Evolutionary conservation across 1,284 basidiomycete genomes (phyloP), one percentile per base, ranked within the genome.

Genomic region (Malassezia furfur): DNA sequence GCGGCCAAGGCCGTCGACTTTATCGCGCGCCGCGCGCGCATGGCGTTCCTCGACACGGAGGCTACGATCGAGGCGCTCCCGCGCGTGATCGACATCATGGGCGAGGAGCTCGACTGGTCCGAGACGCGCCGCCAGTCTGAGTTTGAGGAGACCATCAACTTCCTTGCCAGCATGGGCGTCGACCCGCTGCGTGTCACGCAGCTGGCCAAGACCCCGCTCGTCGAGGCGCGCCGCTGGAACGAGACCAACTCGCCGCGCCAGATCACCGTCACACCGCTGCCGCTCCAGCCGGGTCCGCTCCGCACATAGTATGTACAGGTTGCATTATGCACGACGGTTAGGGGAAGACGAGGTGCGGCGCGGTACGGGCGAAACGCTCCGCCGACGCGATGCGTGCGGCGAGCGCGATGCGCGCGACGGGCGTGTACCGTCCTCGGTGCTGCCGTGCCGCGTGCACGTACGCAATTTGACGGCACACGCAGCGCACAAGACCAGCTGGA

Each of bases 31-130:
- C 85, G 91, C 52, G 87, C 87, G 19, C 85, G 91, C 39, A 81
- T 96, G 43, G 85, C 88, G 11, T 96, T 96, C 83, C 83, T 96
- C 64, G 91, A 96, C 76, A 85, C 85, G 1, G 85, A 87, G 67
- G 87, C 87, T 0, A 85, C 93, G 0, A 81, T 93, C 49, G 84
- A 87, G 48, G 82, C 85, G 0, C 82, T 96, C 54, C 91, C 91
- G 1, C 81, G 82, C 37, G 84, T 96, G 51, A 84, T 94, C 59
- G 87, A 90, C 55, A 86, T 94, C 73, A 94, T 96, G 90, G 82
- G 83, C 28, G 81, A 82, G 50, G 90, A 94, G 75, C 81, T 91
- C 19, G 80, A 81, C 30, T 96, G 91, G 91, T 79, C 81, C 62
- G 74, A 77, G 31, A 69, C 76, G 50, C 80, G 83, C 61, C 81